These are phyloP conservation scores for Fusarium sororula DNA, from an alignment of 2,329 filamentous ascomycete genomes.

Conservation along the genomic window DNA sequence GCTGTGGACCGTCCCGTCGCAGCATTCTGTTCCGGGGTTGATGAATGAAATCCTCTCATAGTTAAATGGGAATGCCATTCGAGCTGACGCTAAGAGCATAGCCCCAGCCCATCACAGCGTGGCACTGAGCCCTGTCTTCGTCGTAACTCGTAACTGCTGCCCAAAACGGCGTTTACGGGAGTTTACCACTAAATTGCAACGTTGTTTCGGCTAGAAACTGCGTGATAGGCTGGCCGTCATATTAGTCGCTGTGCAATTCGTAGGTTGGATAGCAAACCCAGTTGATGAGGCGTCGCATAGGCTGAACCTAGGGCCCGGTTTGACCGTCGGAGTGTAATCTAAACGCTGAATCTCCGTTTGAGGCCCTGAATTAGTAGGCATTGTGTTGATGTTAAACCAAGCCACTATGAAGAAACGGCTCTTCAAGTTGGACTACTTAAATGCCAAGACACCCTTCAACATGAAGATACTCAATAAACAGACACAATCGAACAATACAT, in stretches of 20 bases:
- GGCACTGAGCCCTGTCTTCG: conserved; percentile 1
- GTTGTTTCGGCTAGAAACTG: not conserved
- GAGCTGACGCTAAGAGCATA: conserved; percentile 5
- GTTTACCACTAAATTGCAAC: not conserved
- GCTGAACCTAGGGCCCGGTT: conserved; percentile 21
- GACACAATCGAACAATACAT: not conserved
- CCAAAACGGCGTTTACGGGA: not conserved
- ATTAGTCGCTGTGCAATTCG: not conserved
- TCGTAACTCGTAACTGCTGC: not conserved
- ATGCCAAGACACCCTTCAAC: not conserved
- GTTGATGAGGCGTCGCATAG: conserved; percentile 1
- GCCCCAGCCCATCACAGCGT: not conserved
- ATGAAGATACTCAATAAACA: not conserved
- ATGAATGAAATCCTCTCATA: not conserved
- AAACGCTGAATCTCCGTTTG: conserved; percentile 11
- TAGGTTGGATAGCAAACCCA: not conserved
- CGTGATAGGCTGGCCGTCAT: not conserved
- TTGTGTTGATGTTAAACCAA: not conserved
- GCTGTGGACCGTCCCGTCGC: not conserved
- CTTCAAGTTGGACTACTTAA: conserved; percentile 5
- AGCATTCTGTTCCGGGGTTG: not conserved
- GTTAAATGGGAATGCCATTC: not conserved
- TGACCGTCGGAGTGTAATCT: conserved; percentile 16
- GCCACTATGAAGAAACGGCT: not conserved
- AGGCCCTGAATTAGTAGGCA: not conserved